Percentiles rank a stretch among this genome's conserved stretches.
phyloP scores from a whole-genome alignment of 2,329 filamentous ascomycete species.

The Diatrype stigma region DNA sequence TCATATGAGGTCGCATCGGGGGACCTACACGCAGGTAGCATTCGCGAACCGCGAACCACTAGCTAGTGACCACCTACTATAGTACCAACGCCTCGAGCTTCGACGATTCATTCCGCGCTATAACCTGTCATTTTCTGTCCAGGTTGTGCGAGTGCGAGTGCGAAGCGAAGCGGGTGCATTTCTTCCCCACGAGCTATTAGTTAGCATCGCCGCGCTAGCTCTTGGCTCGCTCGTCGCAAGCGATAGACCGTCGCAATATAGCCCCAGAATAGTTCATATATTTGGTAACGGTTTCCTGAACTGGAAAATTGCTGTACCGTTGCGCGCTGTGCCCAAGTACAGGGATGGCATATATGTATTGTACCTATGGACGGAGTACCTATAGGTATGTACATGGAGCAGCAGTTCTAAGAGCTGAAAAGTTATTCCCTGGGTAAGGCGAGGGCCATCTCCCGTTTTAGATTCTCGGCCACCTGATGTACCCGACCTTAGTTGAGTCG shows the following conservation, averaged over 20 bases:
- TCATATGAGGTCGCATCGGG: background rate
- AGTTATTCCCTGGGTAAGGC: background rate
- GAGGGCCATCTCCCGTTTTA: background rate
- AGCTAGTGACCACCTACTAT: background rate
- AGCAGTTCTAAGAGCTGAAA: background rate
- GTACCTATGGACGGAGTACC: no score
- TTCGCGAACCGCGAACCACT: background rate
- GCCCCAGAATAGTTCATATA: background rate
- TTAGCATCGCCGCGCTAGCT: background rate
- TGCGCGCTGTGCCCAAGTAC: background rate
- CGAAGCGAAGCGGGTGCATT: background rate
- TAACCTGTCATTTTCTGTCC: background rate
- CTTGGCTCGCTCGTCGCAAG: background rate
- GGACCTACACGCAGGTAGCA: background rate
- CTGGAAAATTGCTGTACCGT: background rate
- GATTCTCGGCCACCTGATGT: background rate
- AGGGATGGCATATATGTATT: background rate
- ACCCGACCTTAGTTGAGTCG: background rate
- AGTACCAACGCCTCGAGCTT: no score
- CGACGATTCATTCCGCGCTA: background rate
- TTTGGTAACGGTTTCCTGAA: background rate
- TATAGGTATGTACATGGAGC: background rate
- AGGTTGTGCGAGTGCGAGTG: background rate
- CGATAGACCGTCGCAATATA: background rate
- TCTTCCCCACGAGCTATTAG: background rate